These are phyloP conservation scores for Lipomyces yamanashiensis DNA, from an alignment of 805 yeast species.

Conservation along the genomic window DNA sequence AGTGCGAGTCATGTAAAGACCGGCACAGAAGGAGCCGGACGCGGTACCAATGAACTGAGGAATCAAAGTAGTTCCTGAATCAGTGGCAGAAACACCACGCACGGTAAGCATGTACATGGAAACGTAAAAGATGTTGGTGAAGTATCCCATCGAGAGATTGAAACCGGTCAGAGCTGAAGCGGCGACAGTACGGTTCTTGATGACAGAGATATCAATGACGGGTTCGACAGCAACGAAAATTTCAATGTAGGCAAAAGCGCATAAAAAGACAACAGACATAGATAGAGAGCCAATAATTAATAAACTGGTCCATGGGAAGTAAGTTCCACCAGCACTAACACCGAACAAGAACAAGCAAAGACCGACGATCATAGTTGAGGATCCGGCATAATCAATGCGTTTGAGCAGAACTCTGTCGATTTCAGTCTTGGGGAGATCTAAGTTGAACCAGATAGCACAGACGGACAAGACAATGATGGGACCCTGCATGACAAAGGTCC, in stretches of 20 bases:
- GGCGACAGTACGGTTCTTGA: slow-evolving; percentile 62
- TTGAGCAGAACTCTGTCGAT: slow-evolving; percentile 53
- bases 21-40: slow-evolving; percentile 67
- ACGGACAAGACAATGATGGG: slow-evolving; percentile 48
- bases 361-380: slow-evolving; percentile 60
- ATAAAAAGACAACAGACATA: slow-evolving; percentile 45
- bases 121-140: slow-evolving; percentile 65
- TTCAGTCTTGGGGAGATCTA: slow-evolving; percentile 41
- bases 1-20: slow-evolving; percentile 66
- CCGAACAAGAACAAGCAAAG: slow-evolving; percentile 63
- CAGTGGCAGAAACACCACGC: slow-evolving; percentile 55
- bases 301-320: slow-evolving; percentile 53
- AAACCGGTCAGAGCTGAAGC: slow-evolving; percentile 70
- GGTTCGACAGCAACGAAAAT: slow-evolving; percentile 61
- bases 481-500: slow-evolving; percentile 49
- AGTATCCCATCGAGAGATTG: slow-evolving; percentile 71
- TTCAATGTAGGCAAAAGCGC: slow-evolving; percentile 58
- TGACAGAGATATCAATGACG: slow-evolving; percentile 63
- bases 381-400: slow-evolving; percentile 69
- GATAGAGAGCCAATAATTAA: slow-evolving; percentile 48
- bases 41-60: slow-evolving; percentile 70
- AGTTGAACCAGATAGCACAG: slow-evolving; percentile 43
- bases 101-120: slow-evolving; percentile 73
- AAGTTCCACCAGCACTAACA: slow-evolving; percentile 68
- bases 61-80: slow-evolving; percentile 57